Evolutionary conservation across 2,329 filamentous ascomycete genomes (phyloP).

Genomic region (Trichophaea hybrida): DNA sequence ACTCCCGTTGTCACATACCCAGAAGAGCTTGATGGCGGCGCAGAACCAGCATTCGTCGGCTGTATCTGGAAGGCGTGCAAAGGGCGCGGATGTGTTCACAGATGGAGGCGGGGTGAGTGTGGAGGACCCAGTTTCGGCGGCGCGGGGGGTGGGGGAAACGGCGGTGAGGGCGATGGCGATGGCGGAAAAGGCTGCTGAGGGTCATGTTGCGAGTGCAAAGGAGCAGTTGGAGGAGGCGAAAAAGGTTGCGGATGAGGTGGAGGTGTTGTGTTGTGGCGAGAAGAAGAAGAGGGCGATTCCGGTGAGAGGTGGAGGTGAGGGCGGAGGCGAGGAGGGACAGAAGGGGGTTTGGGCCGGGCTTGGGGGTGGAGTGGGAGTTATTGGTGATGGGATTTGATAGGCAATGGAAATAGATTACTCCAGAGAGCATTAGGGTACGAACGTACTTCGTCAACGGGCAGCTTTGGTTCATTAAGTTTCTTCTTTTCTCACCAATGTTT

Average conservation of each 20-base stretch:
- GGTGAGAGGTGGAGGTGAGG: conserved; percentile 2
- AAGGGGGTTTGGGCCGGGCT: conserved; percentile 20
- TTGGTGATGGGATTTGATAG: conserved; percentile 23
- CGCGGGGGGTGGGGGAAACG: conserved; percentile 2
- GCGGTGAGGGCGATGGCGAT: conserved; percentile 7
- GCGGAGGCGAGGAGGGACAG: conserved; percentile 8
- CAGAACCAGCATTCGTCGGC: conserved; percentile 14
- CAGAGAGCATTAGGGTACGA: no score
- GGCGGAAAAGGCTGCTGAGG: conserved; percentile 10
- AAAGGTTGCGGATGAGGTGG: conserved; percentile 2
- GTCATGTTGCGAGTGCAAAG: conserved; percentile 1
- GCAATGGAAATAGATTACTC: no score
- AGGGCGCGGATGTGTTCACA: not conserved
- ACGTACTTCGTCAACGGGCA: no score
- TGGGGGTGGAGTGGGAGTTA: conserved; percentile 22
- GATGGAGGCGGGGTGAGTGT: not conserved
- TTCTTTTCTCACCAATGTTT: no score
- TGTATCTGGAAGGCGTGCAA: not conserved
- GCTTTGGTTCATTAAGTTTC: no score
- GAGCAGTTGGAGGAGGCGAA: conserved; percentile 8
- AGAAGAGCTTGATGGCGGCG: conserved; percentile 17
- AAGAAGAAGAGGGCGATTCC: conserved; percentile 9
- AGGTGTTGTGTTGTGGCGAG: conserved; percentile 9
- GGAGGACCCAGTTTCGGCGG: not conserved
- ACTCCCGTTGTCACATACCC: conserved; percentile 11